A percentile compares a stretch with the other conserved stretches of the same genome.
Evolutionary conservation across 495 filamentous ascomycete species (phyloP).

Genomic region (Platismatia glauca): DNA sequence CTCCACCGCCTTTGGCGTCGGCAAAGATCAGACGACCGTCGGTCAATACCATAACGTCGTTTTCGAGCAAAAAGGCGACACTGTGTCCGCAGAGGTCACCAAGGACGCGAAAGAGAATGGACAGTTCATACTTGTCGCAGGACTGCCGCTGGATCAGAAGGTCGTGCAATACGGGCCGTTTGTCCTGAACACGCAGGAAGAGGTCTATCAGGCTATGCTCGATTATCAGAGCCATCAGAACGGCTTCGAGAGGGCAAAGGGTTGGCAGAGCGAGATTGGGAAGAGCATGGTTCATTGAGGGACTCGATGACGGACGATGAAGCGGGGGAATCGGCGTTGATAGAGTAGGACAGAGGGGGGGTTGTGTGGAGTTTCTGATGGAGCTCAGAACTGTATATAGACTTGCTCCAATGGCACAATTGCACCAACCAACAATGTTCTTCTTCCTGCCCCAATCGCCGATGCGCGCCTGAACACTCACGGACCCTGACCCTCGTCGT

Average conservation of each 20-base stretch:
- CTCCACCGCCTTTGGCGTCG: constrained; percentile 54
- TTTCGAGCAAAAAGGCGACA: constrained; percentile 72
- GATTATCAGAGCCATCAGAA: constrained; percentile 80
- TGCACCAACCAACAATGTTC: background rate
- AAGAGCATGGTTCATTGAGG: constrained; percentile 54
- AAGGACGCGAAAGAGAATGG: constrained; percentile 56
- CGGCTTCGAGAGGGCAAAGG: constrained; percentile 78
- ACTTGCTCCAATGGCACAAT: background rate
- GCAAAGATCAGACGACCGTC: constrained; percentile 38
- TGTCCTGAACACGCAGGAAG: constrained; percentile 71
- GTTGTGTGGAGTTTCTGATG: background rate
- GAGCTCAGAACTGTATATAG: background rate
- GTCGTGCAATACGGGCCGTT: constrained; percentile 97
- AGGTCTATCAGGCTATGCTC: constrained; percentile 82
- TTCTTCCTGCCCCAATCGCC: background rate
- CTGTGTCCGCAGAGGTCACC: constrained; percentile 58
- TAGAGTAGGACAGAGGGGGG: background rate
- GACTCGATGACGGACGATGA: background rate
- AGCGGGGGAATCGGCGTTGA: background rate
- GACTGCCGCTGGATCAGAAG: constrained; percentile 79
- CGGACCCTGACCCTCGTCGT: background rate
- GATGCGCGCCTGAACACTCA: background rate
- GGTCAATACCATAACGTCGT: constrained; percentile 78
- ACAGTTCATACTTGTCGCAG: constrained; percentile 73
- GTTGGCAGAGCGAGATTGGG: constrained; percentile 90